A percentile compares a stretch with the other conserved stretches of the same genome.
Conservation (phyloP, 441 rosid genomes). For the Arabidopsis hybrid region DNA sequence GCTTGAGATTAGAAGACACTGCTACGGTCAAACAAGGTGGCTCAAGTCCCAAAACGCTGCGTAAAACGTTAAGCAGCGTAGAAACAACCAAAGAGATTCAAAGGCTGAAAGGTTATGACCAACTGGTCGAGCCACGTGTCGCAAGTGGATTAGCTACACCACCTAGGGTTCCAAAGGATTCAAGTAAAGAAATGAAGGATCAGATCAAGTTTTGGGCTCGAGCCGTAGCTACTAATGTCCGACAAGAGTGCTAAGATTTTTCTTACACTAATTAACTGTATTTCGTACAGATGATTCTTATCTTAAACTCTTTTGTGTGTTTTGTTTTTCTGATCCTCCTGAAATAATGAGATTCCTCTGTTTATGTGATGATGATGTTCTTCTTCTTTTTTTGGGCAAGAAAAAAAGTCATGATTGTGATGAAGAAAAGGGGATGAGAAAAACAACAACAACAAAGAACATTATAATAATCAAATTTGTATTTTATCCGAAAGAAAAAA, state of each 20-base stretch:
- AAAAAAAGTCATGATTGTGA: conserved; percentile 33
- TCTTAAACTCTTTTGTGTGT: conserved; percentile 16
- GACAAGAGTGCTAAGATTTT: conserved; percentile 52
- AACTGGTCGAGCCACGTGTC: conserved; percentile 27
- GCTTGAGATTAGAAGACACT: conserved; percentile 40
- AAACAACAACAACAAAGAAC: conserved; percentile 26
- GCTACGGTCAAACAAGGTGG: conserved; percentile 43
- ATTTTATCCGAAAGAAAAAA: conserved; percentile 36
- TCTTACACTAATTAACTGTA: conserved; percentile 32
- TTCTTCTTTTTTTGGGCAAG: conserved; percentile 10
- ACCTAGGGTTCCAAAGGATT: conserved; percentile 52
- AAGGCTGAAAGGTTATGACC: conserved; percentile 59
- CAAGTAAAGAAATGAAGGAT: conserved; percentile 66
- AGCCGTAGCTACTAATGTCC: conserved; percentile 78
- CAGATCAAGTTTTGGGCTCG: conserved; percentile 91
- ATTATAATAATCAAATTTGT: conserved; percentile 22
- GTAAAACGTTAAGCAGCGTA: conserved; percentile 61
- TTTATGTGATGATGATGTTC: conserved; percentile 43
- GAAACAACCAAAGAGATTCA: conserved; percentile 59
- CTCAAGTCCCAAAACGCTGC: conserved; percentile 48
- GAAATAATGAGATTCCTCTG: conserved; percentile 44
- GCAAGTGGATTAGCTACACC: conserved; percentile 55
- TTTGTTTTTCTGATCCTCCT: conserved; percentile 25
- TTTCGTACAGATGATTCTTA: conserved; percentile 43
- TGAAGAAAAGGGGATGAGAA: conserved; percentile 32